Evolutionary conservation across 805 yeast species (phyloP).

Genomic region (Saturnispora silvae): DNA sequence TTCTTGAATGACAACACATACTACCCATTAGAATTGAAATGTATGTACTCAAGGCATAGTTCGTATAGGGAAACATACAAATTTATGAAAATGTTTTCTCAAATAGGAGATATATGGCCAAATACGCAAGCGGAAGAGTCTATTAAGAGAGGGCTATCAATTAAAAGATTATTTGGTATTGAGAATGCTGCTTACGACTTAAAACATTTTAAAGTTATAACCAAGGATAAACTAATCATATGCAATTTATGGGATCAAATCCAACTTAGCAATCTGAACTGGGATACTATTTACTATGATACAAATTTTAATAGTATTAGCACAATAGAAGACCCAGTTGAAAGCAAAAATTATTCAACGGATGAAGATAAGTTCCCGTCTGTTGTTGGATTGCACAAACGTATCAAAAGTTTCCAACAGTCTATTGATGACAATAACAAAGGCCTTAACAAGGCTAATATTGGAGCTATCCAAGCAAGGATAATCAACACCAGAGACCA

Average conservation of each 20-base stretch:
- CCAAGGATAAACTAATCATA: constrained; percentile 1
- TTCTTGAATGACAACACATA: background rate
- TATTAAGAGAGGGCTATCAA: constrained; percentile 12
- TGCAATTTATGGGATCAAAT: constrained; percentile 6
- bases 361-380: background rate
- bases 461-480: background rate
- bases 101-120: constrained; percentile 13
- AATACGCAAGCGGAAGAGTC: constrained; percentile 11
- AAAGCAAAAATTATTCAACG: background rate
- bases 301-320: background rate
- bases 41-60: constrained; percentile 16
- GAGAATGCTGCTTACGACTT: constrained; percentile 6
- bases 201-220: no score
- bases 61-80: constrained; percentile 11
- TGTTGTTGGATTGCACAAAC: background rate
- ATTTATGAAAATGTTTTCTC: constrained; percentile 11
- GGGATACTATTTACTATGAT: no score
- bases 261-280: no score
- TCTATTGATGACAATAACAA: background rate
- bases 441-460: background rate
- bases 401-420: background rate
- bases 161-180: constrained; percentile 10
- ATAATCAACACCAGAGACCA: constrained; percentile 2
- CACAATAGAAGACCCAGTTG: background rate
- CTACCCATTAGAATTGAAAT: constrained; percentile 9